phyloP scores from a whole-genome alignment of 495 filamentous ascomycete genomes.

The Hyaloscypha variabilis region DNA sequence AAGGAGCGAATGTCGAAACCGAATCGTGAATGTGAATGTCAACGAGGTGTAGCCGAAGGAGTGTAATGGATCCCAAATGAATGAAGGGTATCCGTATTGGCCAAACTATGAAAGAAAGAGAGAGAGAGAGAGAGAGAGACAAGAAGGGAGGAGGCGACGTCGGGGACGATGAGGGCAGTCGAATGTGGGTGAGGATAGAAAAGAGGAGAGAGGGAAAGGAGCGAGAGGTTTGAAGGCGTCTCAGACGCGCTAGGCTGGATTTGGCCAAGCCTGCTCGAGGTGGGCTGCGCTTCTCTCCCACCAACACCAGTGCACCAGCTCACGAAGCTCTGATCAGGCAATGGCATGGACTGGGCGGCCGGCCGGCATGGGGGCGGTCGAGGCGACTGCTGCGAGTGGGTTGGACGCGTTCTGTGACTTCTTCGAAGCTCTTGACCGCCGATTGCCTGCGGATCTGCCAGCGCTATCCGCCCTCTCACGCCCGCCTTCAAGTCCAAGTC shows the following conservation, averaged over 20 bases:
- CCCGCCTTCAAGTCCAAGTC: too few relatives aligned
- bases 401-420: not conserved
- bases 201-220: conserved; percentile 21
- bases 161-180: conserved; percentile 15
- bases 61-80: conserved; percentile 33
- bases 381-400: too few relatives aligned
- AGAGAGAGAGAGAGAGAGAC: too few relatives aligned
- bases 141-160: conserved; percentile 19
- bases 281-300: too few relatives aligned
- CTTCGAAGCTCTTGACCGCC: not conserved
- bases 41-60: conserved; percentile 29
- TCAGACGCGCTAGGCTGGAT: not conserved
- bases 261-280: too few relatives aligned
- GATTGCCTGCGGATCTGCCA: not conserved
- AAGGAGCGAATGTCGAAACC: conserved; percentile 20
- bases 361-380: not conserved
- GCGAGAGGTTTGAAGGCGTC: not conserved
- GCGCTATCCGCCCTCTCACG: not conserved
- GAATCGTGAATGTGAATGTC: conserved; percentile 5
- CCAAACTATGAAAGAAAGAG: conserved; percentile 25
- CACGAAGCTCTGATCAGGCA: not conserved
- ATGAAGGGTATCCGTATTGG: conserved; percentile 31
- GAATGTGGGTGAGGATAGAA: conserved; percentile 14
- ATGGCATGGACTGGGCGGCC: not conserved
- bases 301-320: not conserved